Conservation (phyloP, 208 protist genomes). For the Leishmania turanica region DNA sequence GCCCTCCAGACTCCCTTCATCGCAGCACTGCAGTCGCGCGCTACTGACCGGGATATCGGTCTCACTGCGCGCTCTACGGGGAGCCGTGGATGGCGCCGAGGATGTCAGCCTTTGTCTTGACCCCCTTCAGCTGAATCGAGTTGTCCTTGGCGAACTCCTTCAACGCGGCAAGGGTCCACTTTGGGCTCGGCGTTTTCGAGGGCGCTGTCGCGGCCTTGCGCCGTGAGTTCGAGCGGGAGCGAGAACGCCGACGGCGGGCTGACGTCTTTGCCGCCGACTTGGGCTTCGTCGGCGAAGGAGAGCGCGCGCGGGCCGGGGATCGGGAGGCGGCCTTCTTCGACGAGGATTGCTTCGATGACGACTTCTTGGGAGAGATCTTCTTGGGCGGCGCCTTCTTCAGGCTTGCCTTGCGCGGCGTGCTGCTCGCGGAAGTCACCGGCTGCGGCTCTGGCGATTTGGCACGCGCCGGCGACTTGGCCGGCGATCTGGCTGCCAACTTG, state of each 20-base stretch:
- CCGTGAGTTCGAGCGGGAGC: slow-evolving; percentile 9
- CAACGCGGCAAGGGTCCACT: slow-evolving; percentile 70
- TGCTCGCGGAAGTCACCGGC: background rate
- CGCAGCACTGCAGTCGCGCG: background rate
- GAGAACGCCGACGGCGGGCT: slow-evolving; percentile 12
- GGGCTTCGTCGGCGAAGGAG: slow-evolving; percentile 30
- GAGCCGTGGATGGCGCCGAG: slow-evolving; percentile 52
- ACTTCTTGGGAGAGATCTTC: slow-evolving; percentile 8
- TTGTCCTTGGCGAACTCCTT: slow-evolving; percentile 72
- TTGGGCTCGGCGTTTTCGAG: slow-evolving; percentile 39
- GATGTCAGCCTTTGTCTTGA: slow-evolving; percentile 63
- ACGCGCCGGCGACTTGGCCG: slow-evolving; percentile 15
- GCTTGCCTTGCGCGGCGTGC: slow-evolving; percentile 20
- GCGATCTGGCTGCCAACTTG: slow-evolving; percentile 8
- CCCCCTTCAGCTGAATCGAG: slow-evolving; percentile 43
- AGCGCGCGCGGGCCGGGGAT: slow-evolving; percentile 22
- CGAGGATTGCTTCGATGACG: background rate
- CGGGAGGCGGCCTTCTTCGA: slow-evolving; percentile 14
- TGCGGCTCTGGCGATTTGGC: background rate
- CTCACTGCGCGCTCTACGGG: background rate
- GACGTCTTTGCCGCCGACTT: slow-evolving; percentile 14
- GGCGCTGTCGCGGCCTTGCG: background rate
- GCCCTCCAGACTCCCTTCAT: background rate
- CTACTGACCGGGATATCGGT: background rate
- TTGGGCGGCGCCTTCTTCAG: slow-evolving; percentile 15